phyloP scores from a whole-genome alignment of 2,329 filamentous ascomycete species.

The Ophiostoma populinum region DNA sequence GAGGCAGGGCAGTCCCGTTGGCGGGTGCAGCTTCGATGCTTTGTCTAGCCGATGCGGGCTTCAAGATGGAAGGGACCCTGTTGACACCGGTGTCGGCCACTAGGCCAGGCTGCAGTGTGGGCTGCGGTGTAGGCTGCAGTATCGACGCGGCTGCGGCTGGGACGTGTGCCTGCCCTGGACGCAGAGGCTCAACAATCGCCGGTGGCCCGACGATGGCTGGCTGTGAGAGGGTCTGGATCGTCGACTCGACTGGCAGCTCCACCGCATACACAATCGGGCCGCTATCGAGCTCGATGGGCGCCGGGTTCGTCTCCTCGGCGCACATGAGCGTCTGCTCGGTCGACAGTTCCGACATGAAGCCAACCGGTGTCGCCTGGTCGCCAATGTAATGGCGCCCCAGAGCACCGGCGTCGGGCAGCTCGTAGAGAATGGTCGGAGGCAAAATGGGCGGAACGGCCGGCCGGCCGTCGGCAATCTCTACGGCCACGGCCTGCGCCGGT shows the following conservation, averaged over 20 bases:
- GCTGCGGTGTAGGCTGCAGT: not conserved
- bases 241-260: too few relatives aligned
- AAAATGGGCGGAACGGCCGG: constrained; percentile 15
- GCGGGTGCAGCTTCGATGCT: too few relatives aligned
- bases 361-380: constrained; percentile 20
- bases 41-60: not conserved
- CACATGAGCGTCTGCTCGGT: constrained; percentile 25
- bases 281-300: constrained; percentile 28
- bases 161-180: too few relatives aligned
- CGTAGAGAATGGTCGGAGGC: constrained; percentile 5
- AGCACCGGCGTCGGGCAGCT: constrained; percentile 15
- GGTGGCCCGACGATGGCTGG: too few relatives aligned
- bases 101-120: not conserved
- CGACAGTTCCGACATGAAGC: constrained; percentile 29
- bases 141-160: too few relatives aligned
- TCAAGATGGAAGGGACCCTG: not conserved
- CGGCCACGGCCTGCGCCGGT: too few relatives aligned
- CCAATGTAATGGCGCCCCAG: constrained; percentile 12
- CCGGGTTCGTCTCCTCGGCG: constrained; percentile 24
- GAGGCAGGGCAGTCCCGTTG: too few relatives aligned
- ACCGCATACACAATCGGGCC: constrained; percentile 15
- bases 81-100: not conserved
- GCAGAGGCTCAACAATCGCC: too few relatives aligned
- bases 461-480: constrained; percentile 7
- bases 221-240: too few relatives aligned